phyloP scores from a whole-genome alignment of 345 rosid genomes.

The Geranium rotundifolium region DNA sequence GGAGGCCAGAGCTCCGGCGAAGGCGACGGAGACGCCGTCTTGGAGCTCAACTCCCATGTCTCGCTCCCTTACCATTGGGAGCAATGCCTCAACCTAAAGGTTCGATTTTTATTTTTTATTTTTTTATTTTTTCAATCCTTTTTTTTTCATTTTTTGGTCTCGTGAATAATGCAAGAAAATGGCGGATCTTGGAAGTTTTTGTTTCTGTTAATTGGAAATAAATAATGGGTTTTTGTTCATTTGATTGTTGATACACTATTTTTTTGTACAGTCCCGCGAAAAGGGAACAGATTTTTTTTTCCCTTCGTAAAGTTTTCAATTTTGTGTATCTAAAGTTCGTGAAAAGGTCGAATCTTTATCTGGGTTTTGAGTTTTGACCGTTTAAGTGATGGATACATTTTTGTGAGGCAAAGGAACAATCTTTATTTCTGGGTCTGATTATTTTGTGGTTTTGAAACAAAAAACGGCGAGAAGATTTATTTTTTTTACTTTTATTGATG shows the following conservation, averaged over 20 bases:
- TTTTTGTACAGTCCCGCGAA: too few species aligned
- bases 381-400: too few species aligned
- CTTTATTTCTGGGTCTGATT: neutral
- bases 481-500: neutral
- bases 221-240: neutral
- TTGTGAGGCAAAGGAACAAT: neutral
- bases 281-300: too few species aligned
- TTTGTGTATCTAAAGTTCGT: neutral
- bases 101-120: constrained; percentile 8
- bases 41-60: constrained; percentile 52
- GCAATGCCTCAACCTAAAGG: constrained; percentile 77
- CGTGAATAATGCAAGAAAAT: constrained; percentile 47
- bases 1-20: neutral
- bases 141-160: constrained; percentile 1
- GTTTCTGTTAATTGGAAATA: neutral
- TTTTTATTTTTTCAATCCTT: too few species aligned
- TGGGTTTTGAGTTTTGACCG: neutral
- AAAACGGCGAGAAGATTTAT: neutral
- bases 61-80: constrained; percentile 62
- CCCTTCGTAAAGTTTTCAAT: neutral
- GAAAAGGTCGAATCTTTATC: neutral
- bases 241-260: too few species aligned
- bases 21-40: constrained; percentile 17
- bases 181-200: constrained; percentile 24
- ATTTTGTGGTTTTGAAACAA: neutral